Evolutionary conservation across 2,329 filamentous ascomycete species (phyloP), one percentile per base, ranked within the genome.

Genomic region (Grosmannia serpens): DNA sequence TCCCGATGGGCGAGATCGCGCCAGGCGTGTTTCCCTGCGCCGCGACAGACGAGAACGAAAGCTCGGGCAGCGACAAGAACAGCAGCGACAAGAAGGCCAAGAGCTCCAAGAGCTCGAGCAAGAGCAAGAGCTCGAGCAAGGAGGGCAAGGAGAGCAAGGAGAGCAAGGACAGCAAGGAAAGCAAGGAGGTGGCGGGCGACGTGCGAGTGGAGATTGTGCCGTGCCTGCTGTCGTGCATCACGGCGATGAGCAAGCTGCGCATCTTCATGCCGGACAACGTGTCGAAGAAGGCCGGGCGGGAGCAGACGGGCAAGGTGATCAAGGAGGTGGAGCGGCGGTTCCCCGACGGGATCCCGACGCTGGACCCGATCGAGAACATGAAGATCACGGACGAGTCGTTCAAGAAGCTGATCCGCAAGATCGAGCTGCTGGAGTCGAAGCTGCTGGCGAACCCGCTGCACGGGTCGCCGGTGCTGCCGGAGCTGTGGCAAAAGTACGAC

Each of bases 351-450:
- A 76, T 99, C 59, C 87, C 94, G 3, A 79, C 91, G 8, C 75
- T 99, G 22, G 94, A 99, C 67, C 94, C 94, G 0, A 86, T 99
- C 46, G 91, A 97, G 71, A 91, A 96, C 68, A 97, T 99, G 94
- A 82, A 84, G 31, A 97, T 99, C 67, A 86, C 80, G 4, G 94
- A 97, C 67, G 91, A 96, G 1, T 85, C 84, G 0, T 97, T 99
- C 76, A 96, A 95, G 77, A 90, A 91, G 70, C 82, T 96, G 4
- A 81, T 97, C 59, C 77, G 91, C 72, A 97, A 97, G 82, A 96
- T 99, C 61, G 94, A 99, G 73, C 89, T 97, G 13, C 82, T 99
- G 2, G 94, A 99, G 73, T 94, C 92, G 6, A 86, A 89, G 56
- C 77, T 99, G 26, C 75, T 97, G 31, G 83, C 89, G 17, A 97